These are phyloP conservation scores for Aschersonia sp. DNA, from an alignment of 2,329 filamentous ascomycete species.

Conservation along the genomic window DNA sequence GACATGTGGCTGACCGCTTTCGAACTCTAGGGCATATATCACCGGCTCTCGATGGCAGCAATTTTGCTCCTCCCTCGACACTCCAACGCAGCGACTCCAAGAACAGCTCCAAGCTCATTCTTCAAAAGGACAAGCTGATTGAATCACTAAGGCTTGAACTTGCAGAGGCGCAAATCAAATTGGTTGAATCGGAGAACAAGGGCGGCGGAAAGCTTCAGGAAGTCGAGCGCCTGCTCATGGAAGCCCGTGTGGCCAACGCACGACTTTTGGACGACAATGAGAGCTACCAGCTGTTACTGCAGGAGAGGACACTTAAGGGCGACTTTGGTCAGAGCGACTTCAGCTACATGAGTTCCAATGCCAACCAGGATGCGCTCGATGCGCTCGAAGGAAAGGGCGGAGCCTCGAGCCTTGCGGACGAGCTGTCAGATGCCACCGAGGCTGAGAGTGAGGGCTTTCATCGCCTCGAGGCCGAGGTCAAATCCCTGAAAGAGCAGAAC, in stretches of 20 bases:
- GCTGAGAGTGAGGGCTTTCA: constrained; percentile 47
- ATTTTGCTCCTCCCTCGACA: constrained; percentile 77
- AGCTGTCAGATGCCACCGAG: constrained; percentile 58
- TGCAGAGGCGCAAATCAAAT: constrained; percentile 87
- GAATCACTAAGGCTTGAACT: constrained; percentile 84
- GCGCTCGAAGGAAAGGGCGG: constrained; percentile 43
- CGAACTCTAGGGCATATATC: constrained; percentile 35
- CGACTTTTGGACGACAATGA: constrained; percentile 97
- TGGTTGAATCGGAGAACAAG: constrained; percentile 86
- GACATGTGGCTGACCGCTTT: no score
- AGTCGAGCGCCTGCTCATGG: constrained; percentile 80
- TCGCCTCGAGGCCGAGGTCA: constrained; percentile 65
- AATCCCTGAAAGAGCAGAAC: constrained; percentile 78
- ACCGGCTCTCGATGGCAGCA: constrained; percentile 56
- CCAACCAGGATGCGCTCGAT: constrained; percentile 50
- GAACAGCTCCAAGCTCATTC: constrained; percentile 76
- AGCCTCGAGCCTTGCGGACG: constrained; percentile 63
- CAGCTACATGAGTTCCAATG: constrained; percentile 45
- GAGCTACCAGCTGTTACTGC: constrained; percentile 87
- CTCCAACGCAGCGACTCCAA: constrained; percentile 78
- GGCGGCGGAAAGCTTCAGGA: constrained; percentile 79
- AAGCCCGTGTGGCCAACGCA: constrained; percentile 90
- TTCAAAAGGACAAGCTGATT: constrained; percentile 95
- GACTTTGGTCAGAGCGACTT: constrained; percentile 79
- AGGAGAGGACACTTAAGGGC: constrained; percentile 89